These are phyloP conservation scores for Aureobasidium pullulans DNA, from an alignment of 2,329 filamentous ascomycete genomes.

Conservation along the genomic window DNA sequence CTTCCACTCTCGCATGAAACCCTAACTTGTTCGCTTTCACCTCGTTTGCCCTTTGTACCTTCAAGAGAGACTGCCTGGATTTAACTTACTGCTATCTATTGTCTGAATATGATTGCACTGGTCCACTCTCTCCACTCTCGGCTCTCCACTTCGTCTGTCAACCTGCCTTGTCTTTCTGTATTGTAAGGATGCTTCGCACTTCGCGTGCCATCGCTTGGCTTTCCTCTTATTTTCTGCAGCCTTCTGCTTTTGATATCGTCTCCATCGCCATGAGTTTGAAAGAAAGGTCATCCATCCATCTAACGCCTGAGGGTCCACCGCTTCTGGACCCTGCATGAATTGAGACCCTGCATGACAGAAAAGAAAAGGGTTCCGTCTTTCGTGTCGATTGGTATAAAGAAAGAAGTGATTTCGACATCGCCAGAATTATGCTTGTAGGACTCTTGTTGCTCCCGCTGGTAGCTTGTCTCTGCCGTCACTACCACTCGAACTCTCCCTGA, in stretches of 20 bases:
- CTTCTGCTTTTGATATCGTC: too few species aligned
- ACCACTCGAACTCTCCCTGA: constrained; percentile 97
- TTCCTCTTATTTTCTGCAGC: too few species aligned
- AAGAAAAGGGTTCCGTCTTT: not conserved
- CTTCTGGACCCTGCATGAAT: not conserved
- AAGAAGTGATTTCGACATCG: not conserved
- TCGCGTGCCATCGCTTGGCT: too few species aligned
- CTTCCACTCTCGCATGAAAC: not conserved
- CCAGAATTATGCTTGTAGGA: not conserved
- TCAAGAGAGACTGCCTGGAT: not conserved
- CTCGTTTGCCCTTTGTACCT: not conserved
- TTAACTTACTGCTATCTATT: too few species aligned
- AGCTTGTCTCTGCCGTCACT: not conserved
- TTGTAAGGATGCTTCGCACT: too few species aligned
- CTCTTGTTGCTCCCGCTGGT: too few species aligned
- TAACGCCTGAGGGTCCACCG: not conserved
- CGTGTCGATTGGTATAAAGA: not conserved
- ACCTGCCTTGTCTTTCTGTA: too few species aligned
- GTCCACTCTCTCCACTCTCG: too few species aligned
- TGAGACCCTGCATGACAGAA: not conserved
- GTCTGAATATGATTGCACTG: too few species aligned
- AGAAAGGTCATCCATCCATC: not conserved
- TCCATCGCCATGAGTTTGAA: not conserved
- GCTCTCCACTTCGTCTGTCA: too few species aligned
- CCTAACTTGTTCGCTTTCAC: too few species aligned